Evolutionary conservation across 129 eudicot genomes (phyloP), one percentile per base, ranked within the genome.

Genomic region (Heracleum sosnowskyi): DNA sequence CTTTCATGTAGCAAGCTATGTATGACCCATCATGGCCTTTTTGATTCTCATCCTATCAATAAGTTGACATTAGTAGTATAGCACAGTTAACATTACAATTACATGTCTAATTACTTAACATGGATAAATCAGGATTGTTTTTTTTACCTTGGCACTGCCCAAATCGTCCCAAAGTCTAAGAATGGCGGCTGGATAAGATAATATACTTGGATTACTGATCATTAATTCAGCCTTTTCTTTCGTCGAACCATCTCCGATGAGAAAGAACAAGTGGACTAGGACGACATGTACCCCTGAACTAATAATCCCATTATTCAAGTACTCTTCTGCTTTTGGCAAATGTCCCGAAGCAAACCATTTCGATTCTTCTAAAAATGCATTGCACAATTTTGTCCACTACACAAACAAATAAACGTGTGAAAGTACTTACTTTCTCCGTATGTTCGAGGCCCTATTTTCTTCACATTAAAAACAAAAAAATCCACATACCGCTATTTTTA

Each of bases 121-220:
- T 3, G 29, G 16, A 26, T 0, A 33, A 66, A 4, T 66, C 20
- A 66, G 40, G 72, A 66, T 12, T 66, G 39, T 31, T 60, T 66
- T 18, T 66, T 69, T 69, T 69, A 69, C 74, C 74, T 69, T 69
- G 45, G 74, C 74, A 69, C 45, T 69, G 11, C 74, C 74, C 74
- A 69, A 37, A 69, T 69, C 74, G 40, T 69, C 74, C 41, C 42
- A 69, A 18, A 69, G 74, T 8, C 74, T 35, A 20, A 69, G 74
- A 13, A 69, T 69, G 39, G 46, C 29, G 3, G 45, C 74, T 8
- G 16, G 2, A 69, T 20, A 69, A 6, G 45, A 36, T 69, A 69
- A 15, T 7, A 69, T 69, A 22, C 74, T 18, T 1, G 74, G 0
- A 34, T 15, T 69, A 7, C 26, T 20, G 0, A 0, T 20, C 5